phyloP scores from a whole-genome alignment of 805 yeast genomes.

The Candida ipomoeae region DNA sequence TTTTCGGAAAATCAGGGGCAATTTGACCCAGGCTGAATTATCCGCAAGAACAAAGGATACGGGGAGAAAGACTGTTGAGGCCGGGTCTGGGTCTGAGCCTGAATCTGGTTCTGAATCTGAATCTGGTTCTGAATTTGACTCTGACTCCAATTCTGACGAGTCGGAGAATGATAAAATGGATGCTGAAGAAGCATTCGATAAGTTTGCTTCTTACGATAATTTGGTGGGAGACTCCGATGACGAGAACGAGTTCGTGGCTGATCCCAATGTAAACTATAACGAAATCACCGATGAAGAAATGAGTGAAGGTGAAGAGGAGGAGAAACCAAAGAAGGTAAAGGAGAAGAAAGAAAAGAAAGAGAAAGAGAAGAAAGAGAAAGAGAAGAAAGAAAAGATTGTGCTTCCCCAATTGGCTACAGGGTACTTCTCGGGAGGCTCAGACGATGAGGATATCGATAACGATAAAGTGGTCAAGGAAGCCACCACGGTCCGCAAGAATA shows the following conservation, averaged over 20 bases:
- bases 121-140: not conserved
- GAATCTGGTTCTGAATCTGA: slow-evolving; percentile 3
- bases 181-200: slow-evolving; percentile 27
- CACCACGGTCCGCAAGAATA: slow-evolving; percentile 65
- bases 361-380: slow-evolving; percentile 20
- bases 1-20: slow-evolving; percentile 45
- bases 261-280: slow-evolving; percentile 46
- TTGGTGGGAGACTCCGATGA: slow-evolving; percentile 44
- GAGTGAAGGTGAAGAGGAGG: not conserved
- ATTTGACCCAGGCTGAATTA: slow-evolving; percentile 37
- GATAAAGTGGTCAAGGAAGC: slow-evolving; percentile 50
- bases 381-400: slow-evolving; percentile 25
- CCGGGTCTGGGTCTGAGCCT: slow-evolving; percentile 16
- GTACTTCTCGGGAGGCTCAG: slow-evolving; percentile 81
- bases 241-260: slow-evolving; percentile 29
- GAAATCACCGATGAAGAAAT: slow-evolving; percentile 57
- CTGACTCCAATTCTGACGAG: not conserved
- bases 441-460: slow-evolving; percentile 46
- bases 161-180: slow-evolving; percentile 11
- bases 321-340: slow-evolving; percentile 18
- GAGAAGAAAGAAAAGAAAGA: slow-evolving; percentile 18
- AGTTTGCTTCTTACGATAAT: slow-evolving; percentile 34
- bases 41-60: slow-evolving; percentile 21
- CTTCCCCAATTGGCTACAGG: slow-evolving; percentile 77
- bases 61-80: slow-evolving; percentile 17